Evolutionary conservation across 495 filamentous ascomycete species (phyloP).

Genomic region (Hypomontagnella monticulosa): DNA sequence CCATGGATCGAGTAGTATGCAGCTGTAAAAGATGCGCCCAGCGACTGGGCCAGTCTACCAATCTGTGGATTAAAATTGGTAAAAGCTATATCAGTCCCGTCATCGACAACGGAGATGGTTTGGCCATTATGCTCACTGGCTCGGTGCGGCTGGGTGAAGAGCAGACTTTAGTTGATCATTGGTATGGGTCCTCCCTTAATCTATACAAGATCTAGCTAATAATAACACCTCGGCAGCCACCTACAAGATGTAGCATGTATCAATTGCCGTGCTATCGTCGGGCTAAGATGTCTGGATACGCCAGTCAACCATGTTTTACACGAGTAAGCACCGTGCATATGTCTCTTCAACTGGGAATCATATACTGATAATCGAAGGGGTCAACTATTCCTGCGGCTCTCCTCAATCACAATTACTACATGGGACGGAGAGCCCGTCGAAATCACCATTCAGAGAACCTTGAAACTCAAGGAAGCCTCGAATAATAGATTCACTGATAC

Average conservation of each 20-base stretch:
- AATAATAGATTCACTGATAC: slow-evolving; percentile 1
- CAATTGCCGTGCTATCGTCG: slow-evolving; percentile 41
- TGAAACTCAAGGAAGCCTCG: slow-evolving; percentile 42
- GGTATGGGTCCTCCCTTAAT: slow-evolving; percentile 36
- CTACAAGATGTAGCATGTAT: slow-evolving; percentile 47
- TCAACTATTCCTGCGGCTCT: slow-evolving; percentile 41
- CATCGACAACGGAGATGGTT: slow-evolving; percentile 31
- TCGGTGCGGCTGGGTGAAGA: slow-evolving; percentile 38
- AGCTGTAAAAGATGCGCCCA: slow-evolving; percentile 52
- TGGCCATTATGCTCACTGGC: slow-evolving; percentile 29
- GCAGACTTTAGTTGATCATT: slow-evolving; percentile 47
- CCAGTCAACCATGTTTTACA: slow-evolving; percentile 50
- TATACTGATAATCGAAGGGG: slow-evolving; percentile 32
- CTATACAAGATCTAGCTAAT: slow-evolving; percentile 2
- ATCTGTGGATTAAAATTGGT: slow-evolving; percentile 57
- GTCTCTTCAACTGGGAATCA: not conserved
- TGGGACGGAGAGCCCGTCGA: slow-evolving; percentile 23
- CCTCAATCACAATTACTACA: slow-evolving; percentile 24
- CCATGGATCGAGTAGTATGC: slow-evolving; percentile 49
- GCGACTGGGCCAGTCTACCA: slow-evolving; percentile 50
- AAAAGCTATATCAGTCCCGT: slow-evolving; percentile 55
- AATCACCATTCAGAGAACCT: slow-evolving; percentile 43
- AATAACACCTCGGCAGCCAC: slow-evolving; percentile 24
- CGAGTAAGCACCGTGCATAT: slow-evolving; percentile 36
- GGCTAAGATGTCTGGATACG: slow-evolving; percentile 44